A percentile compares a stretch with the other conserved stretches of the same genome.
Evolutionary conservation across 345 rosid species (phyloP).

Genomic region (Combretum micranthum): DNA sequence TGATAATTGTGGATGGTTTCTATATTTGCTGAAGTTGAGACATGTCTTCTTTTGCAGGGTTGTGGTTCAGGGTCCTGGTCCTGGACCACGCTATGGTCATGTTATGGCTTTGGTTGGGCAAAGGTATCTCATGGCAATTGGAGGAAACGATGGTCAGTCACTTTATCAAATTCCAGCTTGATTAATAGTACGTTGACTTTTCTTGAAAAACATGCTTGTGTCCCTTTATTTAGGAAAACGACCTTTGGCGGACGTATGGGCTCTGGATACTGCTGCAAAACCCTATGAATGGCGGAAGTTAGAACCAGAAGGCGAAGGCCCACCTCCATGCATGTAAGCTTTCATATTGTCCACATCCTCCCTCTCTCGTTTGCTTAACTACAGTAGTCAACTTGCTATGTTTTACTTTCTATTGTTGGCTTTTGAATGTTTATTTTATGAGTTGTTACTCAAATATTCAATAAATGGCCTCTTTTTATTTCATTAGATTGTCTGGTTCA

Average conservation of each 20-base stretch:
- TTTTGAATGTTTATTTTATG: neutral
- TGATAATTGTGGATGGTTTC: slow-evolving; percentile 1
- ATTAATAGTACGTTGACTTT: neutral
- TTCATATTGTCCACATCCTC: neutral
- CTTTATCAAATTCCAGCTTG: slow-evolving; percentile 4
- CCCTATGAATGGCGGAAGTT: slow-evolving; percentile 99
- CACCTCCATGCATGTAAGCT: slow-evolving; percentile 99
- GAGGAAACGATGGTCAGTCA: slow-evolving; percentile 90
- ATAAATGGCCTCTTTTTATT: no score
- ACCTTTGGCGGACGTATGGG: slow-evolving; percentile 99
- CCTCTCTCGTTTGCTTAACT: neutral
- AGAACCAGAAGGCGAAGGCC: slow-evolving; percentile 99
- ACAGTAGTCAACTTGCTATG: neutral
- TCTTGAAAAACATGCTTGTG: neutral
- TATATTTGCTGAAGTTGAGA: slow-evolving; percentile 13
- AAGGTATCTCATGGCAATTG: slow-evolving; percentile 98
- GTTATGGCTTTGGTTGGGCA: slow-evolving; percentile 99
- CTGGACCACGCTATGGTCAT: slow-evolving; percentile 99
- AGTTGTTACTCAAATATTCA: no score
- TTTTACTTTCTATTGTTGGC: neutral
- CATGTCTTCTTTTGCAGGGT: slow-evolving; percentile 49
- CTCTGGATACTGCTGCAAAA: slow-evolving; percentile 98
- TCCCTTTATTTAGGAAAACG: slow-evolving; percentile 60
- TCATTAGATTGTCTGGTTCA: no score
- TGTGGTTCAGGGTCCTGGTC: slow-evolving; percentile 99